Evolutionary conservation across 495 filamentous ascomycete species (phyloP).

Genomic region (Podospora australis): DNA sequence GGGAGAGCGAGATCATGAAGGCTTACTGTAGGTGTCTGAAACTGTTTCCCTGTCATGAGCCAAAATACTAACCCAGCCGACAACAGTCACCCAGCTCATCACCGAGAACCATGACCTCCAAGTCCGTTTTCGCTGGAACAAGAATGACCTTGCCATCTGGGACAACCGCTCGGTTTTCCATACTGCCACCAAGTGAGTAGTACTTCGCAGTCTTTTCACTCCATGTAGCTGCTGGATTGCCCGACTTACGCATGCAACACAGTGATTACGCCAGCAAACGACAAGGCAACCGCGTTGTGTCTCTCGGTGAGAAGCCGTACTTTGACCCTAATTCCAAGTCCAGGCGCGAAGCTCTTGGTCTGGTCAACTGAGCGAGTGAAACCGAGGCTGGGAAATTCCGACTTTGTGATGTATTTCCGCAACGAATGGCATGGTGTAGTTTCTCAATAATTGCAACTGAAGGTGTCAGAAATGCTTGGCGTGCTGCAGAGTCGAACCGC

Average conservation of each 20-base stretch:
- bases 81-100: constrained; percentile 49
- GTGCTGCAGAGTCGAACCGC: not conserved
- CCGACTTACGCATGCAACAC: not conserved
- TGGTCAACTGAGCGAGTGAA: not conserved
- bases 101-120: constrained; percentile 70
- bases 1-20: constrained; percentile 55
- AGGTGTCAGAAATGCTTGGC: not conserved
- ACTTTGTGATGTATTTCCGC: not conserved
- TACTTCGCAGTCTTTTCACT: not conserved
- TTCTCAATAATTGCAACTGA: not conserved
- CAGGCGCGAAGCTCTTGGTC: constrained; percentile 48
- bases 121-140: constrained; percentile 58
- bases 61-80: constrained; percentile 4
- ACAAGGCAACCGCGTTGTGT: constrained; percentile 54
- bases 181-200: constrained; percentile 46
- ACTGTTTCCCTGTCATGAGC: no score
- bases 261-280: constrained; percentile 49
- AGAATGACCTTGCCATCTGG: constrained; percentile 62
- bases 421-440: not conserved
- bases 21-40: constrained; percentile 42
- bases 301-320: constrained; percentile 61
- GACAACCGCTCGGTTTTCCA: constrained; percentile 64
- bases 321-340: constrained; percentile 53
- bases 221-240: constrained; percentile 17
- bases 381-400: not conserved